Base-by-base conservation (phyloP, 805 yeast genomes). In the Komagataella kurtzmanii region DNA sequence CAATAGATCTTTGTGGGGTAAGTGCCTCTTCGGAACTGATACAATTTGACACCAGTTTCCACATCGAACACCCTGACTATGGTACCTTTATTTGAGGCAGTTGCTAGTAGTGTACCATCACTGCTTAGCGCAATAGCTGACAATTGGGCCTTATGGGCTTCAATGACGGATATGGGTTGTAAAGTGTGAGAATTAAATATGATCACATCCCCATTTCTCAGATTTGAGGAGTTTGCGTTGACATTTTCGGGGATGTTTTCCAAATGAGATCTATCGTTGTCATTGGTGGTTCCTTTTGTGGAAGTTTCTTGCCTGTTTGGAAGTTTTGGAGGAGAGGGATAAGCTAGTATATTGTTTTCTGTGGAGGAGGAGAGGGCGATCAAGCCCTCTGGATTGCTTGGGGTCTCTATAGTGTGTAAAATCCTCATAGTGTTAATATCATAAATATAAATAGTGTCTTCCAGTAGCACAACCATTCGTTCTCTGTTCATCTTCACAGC, bases 31-130 rank as follows among this genome's bases (percentile, higher is more conserved):
- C 96, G 73, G 65, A 87, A 88, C 66, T 88, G 93, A 54, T 76
- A 82, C 24, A 88, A 67, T 58, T 83, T 82, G 24, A 74, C 69
- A 0, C 95, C 95, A 0, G 84, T 77, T 4, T 80, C 78, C 0
- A 90, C 85, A 17, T 84, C 74, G 61, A 91, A 93, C 5, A 93
- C 83, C 49, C 98, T 70, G 2, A 91, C 79, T 44, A 93, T 81
- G 0, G 98, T 90, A 3, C 99, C 99, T 62, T 88, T 88, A 52
- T 79, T 85, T 1, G 96, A 88, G 8, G 97, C 95, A 0, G 97
- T 88, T 0, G 97, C 97, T 49, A 91, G 72, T 55, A 89, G 69
- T 1, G 82, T 71, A 0, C 98, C 98, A 59, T 86, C 90, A 30
- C 72, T 71, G 57, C 88, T 85, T 43, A 93, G 67, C 0, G 86